Evolutionary conservation across 164 flowering plant genomes (phyloP).

Genomic region (Magnolia changhungtana): DNA sequence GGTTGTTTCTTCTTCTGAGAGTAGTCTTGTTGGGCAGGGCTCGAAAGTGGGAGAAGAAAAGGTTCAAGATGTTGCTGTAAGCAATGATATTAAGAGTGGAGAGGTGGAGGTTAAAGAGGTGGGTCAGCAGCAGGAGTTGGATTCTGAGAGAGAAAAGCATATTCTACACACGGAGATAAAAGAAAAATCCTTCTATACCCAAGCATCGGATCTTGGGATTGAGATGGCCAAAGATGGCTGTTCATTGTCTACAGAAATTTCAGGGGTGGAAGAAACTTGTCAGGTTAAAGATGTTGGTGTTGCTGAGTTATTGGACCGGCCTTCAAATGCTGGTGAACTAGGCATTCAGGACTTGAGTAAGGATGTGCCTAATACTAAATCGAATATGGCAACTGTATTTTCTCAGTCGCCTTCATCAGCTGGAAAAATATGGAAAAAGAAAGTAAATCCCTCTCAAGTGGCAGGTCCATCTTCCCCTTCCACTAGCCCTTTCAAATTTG

Average conservation of each 20-base stretch:
- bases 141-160: constrained; percentile 32
- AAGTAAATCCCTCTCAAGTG: constrained; percentile 51
- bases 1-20: constrained; percentile 62
- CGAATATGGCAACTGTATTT: constrained; percentile 20
- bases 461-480: constrained; percentile 44
- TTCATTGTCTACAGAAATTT: constrained; percentile 42
- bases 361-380: constrained; percentile 37
- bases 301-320: constrained; percentile 27
- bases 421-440: constrained; percentile 58
- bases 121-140: too few relatives aligned
- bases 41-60: constrained; percentile 42
- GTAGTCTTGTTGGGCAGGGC: constrained; percentile 30
- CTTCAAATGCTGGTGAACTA: constrained; percentile 40
- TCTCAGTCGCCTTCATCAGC: constrained; percentile 31
- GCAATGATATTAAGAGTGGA: constrained; percentile 36
- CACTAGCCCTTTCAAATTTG: constrained; percentile 42
- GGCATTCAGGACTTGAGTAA: constrained; percentile 39
- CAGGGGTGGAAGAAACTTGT: constrained; percentile 37
- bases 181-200: constrained; percentile 67
- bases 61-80: constrained; percentile 54
- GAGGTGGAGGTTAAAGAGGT: too few relatives aligned
- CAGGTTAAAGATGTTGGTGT: constrained; percentile 38
- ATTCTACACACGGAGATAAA: constrained; percentile 33
- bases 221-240: too few relatives aligned
- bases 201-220: constrained; percentile 64